Evolutionary conservation across 306 rosid genomes (phyloP).

Genomic region (Pyrus communis): DNA sequence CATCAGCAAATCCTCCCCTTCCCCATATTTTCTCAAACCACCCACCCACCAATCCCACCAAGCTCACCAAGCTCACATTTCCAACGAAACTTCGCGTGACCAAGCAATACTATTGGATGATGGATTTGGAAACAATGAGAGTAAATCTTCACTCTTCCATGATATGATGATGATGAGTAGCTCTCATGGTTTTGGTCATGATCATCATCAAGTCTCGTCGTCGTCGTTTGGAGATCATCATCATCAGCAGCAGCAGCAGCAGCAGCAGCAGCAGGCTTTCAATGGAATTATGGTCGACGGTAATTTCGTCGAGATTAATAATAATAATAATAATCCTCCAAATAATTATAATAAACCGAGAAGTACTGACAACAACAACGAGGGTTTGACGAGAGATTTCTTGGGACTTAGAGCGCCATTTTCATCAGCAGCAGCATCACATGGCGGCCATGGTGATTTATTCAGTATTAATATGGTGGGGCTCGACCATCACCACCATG

Average conservation of each 20-base stretch:
- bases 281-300: conserved; percentile 21
- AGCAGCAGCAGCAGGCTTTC: conserved; percentile 4
- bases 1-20: conserved; percentile 20
- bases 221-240: conserved; percentile 23
- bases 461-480: conserved; percentile 38
- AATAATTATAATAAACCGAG: background rate
- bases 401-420: conserved; percentile 48
- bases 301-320: background rate
- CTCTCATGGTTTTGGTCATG: background rate
- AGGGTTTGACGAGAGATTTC: conserved; percentile 63
- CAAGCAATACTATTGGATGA: background rate
- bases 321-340: background rate
- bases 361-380: background rate
- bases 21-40: conserved; percentile 17
- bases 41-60: conserved; percentile 1
- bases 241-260: background rate
- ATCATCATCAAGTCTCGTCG: conserved; percentile 9
- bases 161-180: conserved; percentile 37
- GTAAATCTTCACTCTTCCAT: conserved; percentile 24
- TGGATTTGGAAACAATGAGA: background rate
- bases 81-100: background rate
- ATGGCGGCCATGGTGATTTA: conserved; percentile 23
- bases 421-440: background rate
- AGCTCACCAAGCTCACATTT: conserved; percentile 13
- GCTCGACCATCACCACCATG: conserved; percentile 19